Evolutionary conservation across 2,329 filamentous ascomycete species (phyloP).

Genomic region (Zymoseptoria crescenta): DNA sequence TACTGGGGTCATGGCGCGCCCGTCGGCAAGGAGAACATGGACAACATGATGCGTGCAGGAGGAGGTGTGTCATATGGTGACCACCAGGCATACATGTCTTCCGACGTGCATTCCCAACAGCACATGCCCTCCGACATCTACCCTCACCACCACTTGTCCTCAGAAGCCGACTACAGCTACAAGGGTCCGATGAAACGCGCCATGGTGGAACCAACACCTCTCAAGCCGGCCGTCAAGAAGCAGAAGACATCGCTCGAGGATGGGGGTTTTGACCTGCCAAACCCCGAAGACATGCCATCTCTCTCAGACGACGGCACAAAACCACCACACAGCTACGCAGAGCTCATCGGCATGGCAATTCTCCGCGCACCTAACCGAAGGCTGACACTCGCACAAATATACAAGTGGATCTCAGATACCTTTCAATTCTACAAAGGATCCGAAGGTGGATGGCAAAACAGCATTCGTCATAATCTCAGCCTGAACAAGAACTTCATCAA

Average conservation of each 20-base stretch:
- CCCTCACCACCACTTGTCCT: constrained; percentile 8
- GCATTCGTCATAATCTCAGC: constrained; percentile 95
- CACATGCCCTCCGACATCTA: not conserved
- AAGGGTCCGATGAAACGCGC: constrained; percentile 48
- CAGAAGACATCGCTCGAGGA: constrained; percentile 51
- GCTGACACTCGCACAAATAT: constrained; percentile 88
- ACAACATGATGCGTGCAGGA: constrained; percentile 22
- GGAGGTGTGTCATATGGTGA: constrained; percentile 15
- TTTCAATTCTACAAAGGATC: constrained; percentile 79
- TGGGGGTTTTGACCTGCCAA: constrained; percentile 50
- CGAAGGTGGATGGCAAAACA: constrained; percentile 96
- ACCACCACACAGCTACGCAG: constrained; percentile 86
- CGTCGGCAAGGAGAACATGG: constrained; percentile 20
- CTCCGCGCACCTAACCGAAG: constrained; percentile 74
- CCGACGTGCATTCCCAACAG: not conserved
- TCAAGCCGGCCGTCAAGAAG: constrained; percentile 58
- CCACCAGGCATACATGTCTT: constrained; percentile 18
- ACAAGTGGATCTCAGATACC: constrained; percentile 98
- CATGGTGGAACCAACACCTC: constrained; percentile 60
- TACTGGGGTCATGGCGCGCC: constrained; percentile 1
- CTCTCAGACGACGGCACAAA: constrained; percentile 83
- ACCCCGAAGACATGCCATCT: constrained; percentile 69
- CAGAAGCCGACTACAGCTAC: constrained; percentile 38
- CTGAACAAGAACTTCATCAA: constrained; percentile 96
- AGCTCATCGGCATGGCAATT: constrained; percentile 94